Base-by-base conservation (phyloP, 1,284 basidiomycete species). In the Cystobasidiaceae sp. region DNA sequence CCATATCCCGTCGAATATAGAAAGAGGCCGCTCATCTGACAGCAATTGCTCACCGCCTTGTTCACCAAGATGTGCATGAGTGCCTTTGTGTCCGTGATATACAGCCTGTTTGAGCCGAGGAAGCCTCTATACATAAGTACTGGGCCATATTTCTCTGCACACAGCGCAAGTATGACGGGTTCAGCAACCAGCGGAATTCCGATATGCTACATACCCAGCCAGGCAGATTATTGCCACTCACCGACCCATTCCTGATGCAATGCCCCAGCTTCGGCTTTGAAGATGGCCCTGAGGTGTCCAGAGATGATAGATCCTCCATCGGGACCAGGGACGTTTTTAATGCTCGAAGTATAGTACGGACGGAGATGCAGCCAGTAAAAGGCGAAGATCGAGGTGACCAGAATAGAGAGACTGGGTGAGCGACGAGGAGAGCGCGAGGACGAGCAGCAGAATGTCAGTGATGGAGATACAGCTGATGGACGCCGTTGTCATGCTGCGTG, bases 21-120 rank as follows among this genome's bases (percentile, higher is more conserved):
- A n/a, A n/a, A n/a, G n/a, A n/a, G n/a, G n/a, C n/a, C n/a, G n/a
- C n/a, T n/a, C n/a, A n/a, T n/a, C 7, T n/a, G 25, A 7, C 28
- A 33, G 4, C 3, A 15, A n/a, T 11, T 3, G 13, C 51, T 55
- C 19, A 55, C 51, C 9, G 54, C 54, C 13, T 82, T 80, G 15
- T 79, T 77, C 48, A 88, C 80, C 21, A 75, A 57, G 55, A 88
- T 82, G 68, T 86, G 81, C 2, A 81, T 78, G 27, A 87, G 75
- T 0, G 86, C 85, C 25, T 79, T 75, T 0, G 82, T 81, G 74
- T 88, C 86, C 37, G 80, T 82, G 13, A 83, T 83, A 76, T 85
- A 79, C 57, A 88, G 78, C n/a, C 85, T 77, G 64, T 77, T 77
- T 0, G 80, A 81, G 43, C 66, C 46, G 13, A 64, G 21, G 34